Evolutionary conservation across 192 early-diverging fungal genomes (phyloP).

Genomic region (Rhizophlyctis rosea): DNA sequence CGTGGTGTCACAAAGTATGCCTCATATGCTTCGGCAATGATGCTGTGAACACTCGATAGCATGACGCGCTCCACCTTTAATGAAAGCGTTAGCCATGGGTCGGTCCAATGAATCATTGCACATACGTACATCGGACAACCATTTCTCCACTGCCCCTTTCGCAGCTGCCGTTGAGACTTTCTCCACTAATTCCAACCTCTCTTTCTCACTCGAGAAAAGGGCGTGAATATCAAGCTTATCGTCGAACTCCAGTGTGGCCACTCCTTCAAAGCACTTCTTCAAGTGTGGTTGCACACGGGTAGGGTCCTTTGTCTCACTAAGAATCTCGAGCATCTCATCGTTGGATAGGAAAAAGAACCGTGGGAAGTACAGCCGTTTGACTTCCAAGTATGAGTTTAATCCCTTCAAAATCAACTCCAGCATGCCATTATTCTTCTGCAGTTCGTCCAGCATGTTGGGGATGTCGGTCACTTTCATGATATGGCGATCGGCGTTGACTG

Average conservation of each 20-base stretch:
- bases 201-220: conserved; percentile 55
- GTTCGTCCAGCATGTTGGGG: conserved; percentile 55
- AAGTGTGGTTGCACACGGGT: conserved; percentile 62
- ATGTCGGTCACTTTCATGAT: conserved; percentile 57
- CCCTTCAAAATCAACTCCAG: conserved; percentile 63
- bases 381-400: conserved; percentile 58
- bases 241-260: conserved; percentile 57
- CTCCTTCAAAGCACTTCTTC: conserved; percentile 66
- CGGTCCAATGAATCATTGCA: neutral
- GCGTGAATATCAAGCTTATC: conserved; percentile 54
- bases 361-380: conserved; percentile 60
- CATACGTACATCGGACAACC: conserved; percentile 41
- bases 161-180: conserved; percentile 58
- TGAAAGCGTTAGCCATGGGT: neutral
- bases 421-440: conserved; percentile 50
- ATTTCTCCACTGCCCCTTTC: conserved; percentile 64
- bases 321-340: conserved; percentile 67
- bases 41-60: conserved; percentile 52
- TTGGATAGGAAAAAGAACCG: conserved; percentile 66
- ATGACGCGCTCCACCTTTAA: conserved; percentile 53
- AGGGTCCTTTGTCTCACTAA: conserved; percentile 65
- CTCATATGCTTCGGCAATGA: conserved; percentile 45
- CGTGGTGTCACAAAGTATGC: conserved; percentile 49
- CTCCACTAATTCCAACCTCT: conserved; percentile 45
- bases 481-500: conserved; percentile 50